Evolutionary conservation across 2,329 filamentous ascomycete genomes (phyloP), one percentile per base, ranked within the genome.

Genomic region (Curvularia lunata): DNA sequence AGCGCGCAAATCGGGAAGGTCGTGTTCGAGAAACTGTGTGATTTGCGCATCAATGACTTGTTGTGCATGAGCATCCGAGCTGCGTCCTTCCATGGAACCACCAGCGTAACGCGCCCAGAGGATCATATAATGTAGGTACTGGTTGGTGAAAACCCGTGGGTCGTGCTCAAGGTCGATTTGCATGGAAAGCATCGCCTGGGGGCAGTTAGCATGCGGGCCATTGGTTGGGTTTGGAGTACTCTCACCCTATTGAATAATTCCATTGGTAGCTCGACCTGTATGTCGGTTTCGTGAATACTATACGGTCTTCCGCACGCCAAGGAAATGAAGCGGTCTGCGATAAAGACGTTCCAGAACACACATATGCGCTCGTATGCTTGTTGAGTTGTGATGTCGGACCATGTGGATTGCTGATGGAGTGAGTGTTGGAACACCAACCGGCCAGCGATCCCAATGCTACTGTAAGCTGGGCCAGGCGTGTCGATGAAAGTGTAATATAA

Each of bases 251-350:
- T 56, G 40, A 52, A 66, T 1, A 67, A 41, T 9, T 63, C 63
- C 4, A 46, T 40, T 3, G 72, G 69, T 18, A 63, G 46, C 2
- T 70, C 67, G 4, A 75, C 64, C 32, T 74, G 61, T 8, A 73
- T 62, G 21, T 74, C 72, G 2, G 54, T 30, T 43, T 71, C 68
- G 27, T 67, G 68, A 13, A 75, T 66, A 12, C 66, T 64, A 30
- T 71, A 70, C 1, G 73, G 73, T 18, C 72, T 65, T 18, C 68
- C 66, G 48, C 71, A 75, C 12, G 71, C 69, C 12, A 73, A 49
- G 0, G 72, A 68, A 38, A 75, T 72, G 7, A 65, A 64, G 18
- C 67, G 68, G 46, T 75, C 73, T 10, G 62, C 38, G 16, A 70
- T 60, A 23, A 69, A 66, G 1, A 72, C 46, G 5, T 64, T 69